Percentiles rank a stretch among this genome's conserved stretches.
Conservation (phyloP, 2,329 filamentous ascomycete genomes). For the Cryphonectria parasitica region DNA sequence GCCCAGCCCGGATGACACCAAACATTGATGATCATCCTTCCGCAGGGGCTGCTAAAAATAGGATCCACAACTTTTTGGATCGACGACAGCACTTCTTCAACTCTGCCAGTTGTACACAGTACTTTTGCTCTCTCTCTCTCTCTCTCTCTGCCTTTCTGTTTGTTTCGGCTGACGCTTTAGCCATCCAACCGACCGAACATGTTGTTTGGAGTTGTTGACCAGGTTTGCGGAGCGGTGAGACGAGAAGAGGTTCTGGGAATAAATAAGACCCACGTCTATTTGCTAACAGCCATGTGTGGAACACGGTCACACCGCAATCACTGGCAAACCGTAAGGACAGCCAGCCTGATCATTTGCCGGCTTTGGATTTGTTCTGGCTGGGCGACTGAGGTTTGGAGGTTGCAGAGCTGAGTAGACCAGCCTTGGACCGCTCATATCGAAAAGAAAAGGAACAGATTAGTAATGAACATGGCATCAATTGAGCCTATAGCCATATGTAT, state of each 20-base stretch:
- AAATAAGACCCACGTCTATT: not conserved
- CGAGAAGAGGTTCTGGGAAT: not conserved
- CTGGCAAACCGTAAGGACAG: not conserved
- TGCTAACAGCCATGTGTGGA: not conserved
- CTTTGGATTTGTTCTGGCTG: not conserved
- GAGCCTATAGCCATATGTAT: not conserved
- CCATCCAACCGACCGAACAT: not conserved
- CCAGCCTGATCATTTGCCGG: not conserved
- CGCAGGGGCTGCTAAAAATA: not conserved
- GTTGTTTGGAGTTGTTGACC: not conserved
- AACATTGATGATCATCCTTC: not conserved
- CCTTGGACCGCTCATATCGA: not conserved
- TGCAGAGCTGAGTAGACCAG: not conserved
- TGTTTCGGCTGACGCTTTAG: not conserved
- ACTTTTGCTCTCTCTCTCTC: not conserved
- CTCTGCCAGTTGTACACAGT: too few species aligned
- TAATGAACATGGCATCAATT: not conserved
- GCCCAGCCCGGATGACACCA: constrained; percentile 7
- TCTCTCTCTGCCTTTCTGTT: not conserved
- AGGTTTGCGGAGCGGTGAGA: not conserved
- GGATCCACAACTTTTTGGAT: not conserved
- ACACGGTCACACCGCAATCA: not conserved
- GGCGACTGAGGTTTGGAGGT: not conserved
- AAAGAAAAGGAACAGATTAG: too few species aligned
- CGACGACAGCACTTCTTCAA: not conserved